phyloP scores from a whole-genome alignment of 1,284 basidiomycete genomes.

The Xanthoconium separans region DNA sequence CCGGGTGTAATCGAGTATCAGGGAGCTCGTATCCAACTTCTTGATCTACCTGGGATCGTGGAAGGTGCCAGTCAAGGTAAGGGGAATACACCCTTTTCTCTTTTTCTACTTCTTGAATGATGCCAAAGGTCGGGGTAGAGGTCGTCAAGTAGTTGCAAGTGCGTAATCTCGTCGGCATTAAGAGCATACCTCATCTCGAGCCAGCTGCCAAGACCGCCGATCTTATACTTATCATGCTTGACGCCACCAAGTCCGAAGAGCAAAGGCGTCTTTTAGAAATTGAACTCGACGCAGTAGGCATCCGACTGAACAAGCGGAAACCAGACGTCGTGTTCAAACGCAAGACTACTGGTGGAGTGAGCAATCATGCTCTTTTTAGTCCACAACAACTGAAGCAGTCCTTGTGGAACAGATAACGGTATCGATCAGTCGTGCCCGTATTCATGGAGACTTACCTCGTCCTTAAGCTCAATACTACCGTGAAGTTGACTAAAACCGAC shows the following conservation, averaged over 20 bases:
- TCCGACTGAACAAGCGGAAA: conserved; percentile 85
- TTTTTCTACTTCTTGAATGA: background rate
- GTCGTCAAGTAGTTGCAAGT: conserved; percentile 93
- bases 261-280: conserved; percentile 87
- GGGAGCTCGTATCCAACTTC: conserved; percentile 89
- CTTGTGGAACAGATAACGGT: conserved; percentile 28
- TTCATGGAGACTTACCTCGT: background rate
- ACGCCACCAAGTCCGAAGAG: conserved; percentile 95
- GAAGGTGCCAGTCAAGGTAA: conserved; percentile 89
- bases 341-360: conserved; percentile 88
- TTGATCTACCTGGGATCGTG: conserved; percentile 97
- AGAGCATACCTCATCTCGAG: conserved; percentile 1
- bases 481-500: conserved; percentile 93
- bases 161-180: conserved; percentile 19
- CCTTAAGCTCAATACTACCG: conserved; percentile 78
- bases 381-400: background rate
- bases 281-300: conserved; percentile 95
- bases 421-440: conserved; percentile 1
- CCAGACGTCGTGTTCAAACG: conserved; percentile 88
- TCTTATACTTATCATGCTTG: conserved; percentile 92
- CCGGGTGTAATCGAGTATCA: conserved; percentile 94
- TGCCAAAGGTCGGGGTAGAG: conserved; percentile 76
- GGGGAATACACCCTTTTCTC: background rate
- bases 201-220: conserved; percentile 93
- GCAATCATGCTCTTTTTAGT: conserved; percentile 27